Percentiles rank a stretch among this genome's conserved stretches.
phyloP scores from a whole-genome alignment of 768 basidiomycete species.

The Amanita subjunquillea region DNA sequence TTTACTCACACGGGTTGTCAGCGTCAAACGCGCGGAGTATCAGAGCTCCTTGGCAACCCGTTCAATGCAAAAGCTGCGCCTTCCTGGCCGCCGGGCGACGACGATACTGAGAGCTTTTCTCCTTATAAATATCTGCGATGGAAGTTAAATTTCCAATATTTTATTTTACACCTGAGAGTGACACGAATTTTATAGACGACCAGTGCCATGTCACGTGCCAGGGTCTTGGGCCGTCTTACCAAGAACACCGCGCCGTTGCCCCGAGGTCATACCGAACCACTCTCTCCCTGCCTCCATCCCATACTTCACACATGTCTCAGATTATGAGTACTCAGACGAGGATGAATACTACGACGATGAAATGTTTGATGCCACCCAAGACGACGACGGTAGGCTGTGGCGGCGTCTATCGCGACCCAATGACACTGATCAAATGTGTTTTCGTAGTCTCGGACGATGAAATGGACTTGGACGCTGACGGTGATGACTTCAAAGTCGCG shows the following conservation, averaged over 20 bases:
- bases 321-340: conserved; percentile 64
- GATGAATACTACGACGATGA: conserved; percentile 61
- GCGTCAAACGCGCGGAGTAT: too few relatives aligned
- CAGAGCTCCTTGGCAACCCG: too few relatives aligned
- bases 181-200: too few relatives aligned
- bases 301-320: conserved; percentile 28
- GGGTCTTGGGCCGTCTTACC: conserved; percentile 1
- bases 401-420: not conserved
- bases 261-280: not conserved
- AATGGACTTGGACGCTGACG: conserved; percentile 58
- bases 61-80: too few relatives aligned
- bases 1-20: too few relatives aligned
- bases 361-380: conserved; percentile 57
- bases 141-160: too few relatives aligned
- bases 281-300: conserved; percentile 6
- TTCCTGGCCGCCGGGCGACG: too few relatives aligned
- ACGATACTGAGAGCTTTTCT: too few relatives aligned
- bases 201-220: conserved; percentile 1
- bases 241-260: conserved; percentile 11
- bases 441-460: conserved; percentile 38
- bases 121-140: too few relatives aligned
- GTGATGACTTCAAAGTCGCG: conserved; percentile 52
- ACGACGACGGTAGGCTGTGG: conserved; percentile 32
- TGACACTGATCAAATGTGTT: conserved; percentile 5
- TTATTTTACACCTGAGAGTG: too few relatives aligned